These are phyloP conservation scores for Perilla frutescens DNA, from an alignment of 257 asterid genomes.

Conservation along the genomic window DNA sequence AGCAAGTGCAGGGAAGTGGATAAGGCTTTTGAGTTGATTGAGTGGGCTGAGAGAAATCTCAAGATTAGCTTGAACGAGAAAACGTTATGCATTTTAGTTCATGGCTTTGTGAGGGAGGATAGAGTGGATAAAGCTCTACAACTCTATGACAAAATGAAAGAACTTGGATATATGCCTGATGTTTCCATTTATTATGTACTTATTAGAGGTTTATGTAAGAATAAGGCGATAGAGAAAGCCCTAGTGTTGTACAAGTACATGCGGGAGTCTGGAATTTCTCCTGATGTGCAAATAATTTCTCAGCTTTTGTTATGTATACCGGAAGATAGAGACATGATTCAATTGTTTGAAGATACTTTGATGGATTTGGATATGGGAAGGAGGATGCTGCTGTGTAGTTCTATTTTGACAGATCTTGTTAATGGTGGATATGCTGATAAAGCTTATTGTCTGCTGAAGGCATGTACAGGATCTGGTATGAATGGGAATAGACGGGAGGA, in stretches of 20 bases:
- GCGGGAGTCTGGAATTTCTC: slow-evolving; percentile 57
- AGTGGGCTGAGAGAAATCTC: slow-evolving; percentile 62
- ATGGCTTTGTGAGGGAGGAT: slow-evolving; percentile 71
- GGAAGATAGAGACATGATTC: slow-evolving; percentile 56
- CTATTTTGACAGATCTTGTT: slow-evolving; percentile 61
- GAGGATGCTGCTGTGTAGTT: slow-evolving; percentile 47
- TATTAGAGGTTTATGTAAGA: slow-evolving; percentile 67
- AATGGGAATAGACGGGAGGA: slow-evolving; percentile 44
- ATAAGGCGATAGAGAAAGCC: slow-evolving; percentile 59
- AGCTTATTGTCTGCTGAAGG: slow-evolving; percentile 65
- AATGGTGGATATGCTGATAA: slow-evolving; percentile 60
- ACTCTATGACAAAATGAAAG: slow-evolving; percentile 67
- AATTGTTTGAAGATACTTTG: slow-evolving; percentile 51
- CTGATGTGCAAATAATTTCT: slow-evolving; percentile 63
- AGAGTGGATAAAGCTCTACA: slow-evolving; percentile 72
- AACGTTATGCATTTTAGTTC: slow-evolving; percentile 69
- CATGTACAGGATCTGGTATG: slow-evolving; percentile 37
- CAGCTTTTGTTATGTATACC: slow-evolving; percentile 55
- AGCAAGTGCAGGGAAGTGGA: slow-evolving; percentile 78
- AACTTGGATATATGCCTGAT: slow-evolving; percentile 56
- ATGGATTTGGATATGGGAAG: slow-evolving; percentile 50
- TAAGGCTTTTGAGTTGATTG: slow-evolving; percentile 71
- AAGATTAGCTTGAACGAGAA: slow-evolving; percentile 67
- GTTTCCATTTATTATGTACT: slow-evolving; percentile 71
- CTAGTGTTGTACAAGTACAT: slow-evolving; percentile 56